Evolutionary conservation across 805 yeast genomes (phyloP).

Genomic region (Priceomyces carsonii): DNA sequence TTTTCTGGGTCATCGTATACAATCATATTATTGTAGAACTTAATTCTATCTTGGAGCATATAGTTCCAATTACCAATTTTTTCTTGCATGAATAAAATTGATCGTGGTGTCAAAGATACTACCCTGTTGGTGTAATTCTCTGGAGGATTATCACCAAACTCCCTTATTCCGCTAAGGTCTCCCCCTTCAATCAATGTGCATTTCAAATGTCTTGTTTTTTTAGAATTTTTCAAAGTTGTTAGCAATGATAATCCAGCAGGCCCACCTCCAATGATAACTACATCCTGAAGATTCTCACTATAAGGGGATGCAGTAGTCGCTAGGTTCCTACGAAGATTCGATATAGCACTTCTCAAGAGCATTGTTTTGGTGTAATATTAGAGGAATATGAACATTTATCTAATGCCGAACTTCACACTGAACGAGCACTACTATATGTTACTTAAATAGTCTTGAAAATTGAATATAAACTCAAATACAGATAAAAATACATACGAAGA

Average conservation of each 20-base stretch:
- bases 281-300: constrained; percentile 46
- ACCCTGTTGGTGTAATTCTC: constrained; percentile 73
- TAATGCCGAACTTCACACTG: too few species aligned
- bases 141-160: constrained; percentile 47
- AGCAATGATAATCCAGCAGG: constrained; percentile 93
- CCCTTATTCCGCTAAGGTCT: constrained; percentile 51
- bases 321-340: constrained; percentile 9
- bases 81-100: constrained; percentile 59
- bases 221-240: constrained; percentile 73
- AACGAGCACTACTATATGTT: too few species aligned
- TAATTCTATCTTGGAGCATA: constrained; percentile 68
- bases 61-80: constrained; percentile 76
- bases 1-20: constrained; percentile 88
- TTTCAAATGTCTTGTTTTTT: constrained; percentile 56
- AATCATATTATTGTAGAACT: constrained; percentile 75
- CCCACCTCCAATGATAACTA: constrained; percentile 93
- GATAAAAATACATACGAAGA: too few species aligned
- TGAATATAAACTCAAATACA: too few species aligned
- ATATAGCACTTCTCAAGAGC: constrained; percentile 5
- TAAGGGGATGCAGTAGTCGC: constrained; percentile 10
- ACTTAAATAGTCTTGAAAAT: too few species aligned
- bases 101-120: constrained; percentile 81
- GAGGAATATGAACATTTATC: too few species aligned
- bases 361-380: too few species aligned
- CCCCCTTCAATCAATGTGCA: constrained; percentile 77